Conservation (phyloP, 306 rosid genomes). For the Prunus davidiana region DNA sequence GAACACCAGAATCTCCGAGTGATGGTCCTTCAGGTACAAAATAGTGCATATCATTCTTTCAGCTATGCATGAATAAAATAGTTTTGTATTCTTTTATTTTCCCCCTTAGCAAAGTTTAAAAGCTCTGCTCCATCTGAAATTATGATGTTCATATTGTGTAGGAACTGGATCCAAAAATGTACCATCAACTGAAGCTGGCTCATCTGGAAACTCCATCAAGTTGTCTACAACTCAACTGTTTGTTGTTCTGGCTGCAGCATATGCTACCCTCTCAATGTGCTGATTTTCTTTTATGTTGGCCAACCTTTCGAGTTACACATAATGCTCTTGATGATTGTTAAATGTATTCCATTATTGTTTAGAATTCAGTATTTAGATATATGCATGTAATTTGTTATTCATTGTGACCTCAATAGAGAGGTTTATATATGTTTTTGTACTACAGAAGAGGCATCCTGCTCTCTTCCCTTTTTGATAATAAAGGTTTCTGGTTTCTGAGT, state of each 20-base stretch:
- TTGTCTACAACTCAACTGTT: conserved; percentile 44
- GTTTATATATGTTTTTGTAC: not conserved
- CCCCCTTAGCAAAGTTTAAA: not conserved
- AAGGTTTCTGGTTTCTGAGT: not conserved
- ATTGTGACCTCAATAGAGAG: not conserved
- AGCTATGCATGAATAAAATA: not conserved
- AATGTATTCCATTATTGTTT: not conserved
- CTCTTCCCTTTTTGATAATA: conserved; percentile 8
- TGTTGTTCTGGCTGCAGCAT: conserved; percentile 44
- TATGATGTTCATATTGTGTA: conserved; percentile 17
- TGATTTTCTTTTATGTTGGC: conserved; percentile 24
- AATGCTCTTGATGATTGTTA: not conserved
- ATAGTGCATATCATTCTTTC: not conserved
- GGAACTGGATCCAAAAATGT: conserved; percentile 55
- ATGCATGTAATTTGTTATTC: not conserved
- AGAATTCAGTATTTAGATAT: not conserved
- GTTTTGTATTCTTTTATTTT: no score
- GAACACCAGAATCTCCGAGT: conserved; percentile 49
- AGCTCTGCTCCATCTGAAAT: not conserved
- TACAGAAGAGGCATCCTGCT: not conserved
- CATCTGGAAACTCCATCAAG: conserved; percentile 58
- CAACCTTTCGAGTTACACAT: not conserved
- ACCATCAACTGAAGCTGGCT: conserved; percentile 44
- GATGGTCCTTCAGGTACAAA: conserved; percentile 56
- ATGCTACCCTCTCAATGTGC: conserved; percentile 33